Evolutionary conservation across 257 asterid species (phyloP), one percentile per base, ranked within the genome.

Genomic region (Petrea volubilis): DNA sequence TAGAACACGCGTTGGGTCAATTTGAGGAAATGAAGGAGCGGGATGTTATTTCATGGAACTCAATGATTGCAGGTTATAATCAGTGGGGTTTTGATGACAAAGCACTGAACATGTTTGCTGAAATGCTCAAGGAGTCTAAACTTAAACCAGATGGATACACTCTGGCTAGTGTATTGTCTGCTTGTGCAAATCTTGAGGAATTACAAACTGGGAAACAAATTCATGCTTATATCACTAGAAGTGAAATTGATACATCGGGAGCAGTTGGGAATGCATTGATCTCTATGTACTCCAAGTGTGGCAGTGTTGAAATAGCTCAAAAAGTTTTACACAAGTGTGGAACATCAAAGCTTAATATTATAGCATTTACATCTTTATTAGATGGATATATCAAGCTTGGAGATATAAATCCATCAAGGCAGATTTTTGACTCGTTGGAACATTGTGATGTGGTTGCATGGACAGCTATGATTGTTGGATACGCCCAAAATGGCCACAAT

Each of bases 401-500:
- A 64, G 87, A 93, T 80, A 69, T 90, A 52, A 52, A 68, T 81
- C 88, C 98, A n/a, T 96, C 97, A 15, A 83, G 93, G 82, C 53
- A 79, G 80, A 89, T 93, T 28, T 93, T 93, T 56, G 83, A 93
- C 76, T 77, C 83, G 25, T 78, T 91, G 81, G 51, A 56, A 31
- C 82, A 86, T 40, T 88, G 89, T 25, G 97, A 93, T 81, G 97
- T 93, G 60, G 91, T 93, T 71, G 84, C 90, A 20, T 93, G 96
- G 93, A 93, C 98, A 1, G 97, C 97, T 38, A 90, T 90, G 96
- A 79, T 93, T 20, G 98, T 89, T 11, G 97, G 97, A 52, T 93
- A 80, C 49, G 81, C 77, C 7, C 96, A 90, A 64, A 84, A 93
- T 68, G 91, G 96, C 23, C 71, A 70, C 51, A 74, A 73, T 18